A percentile compares a stretch with the other conserved stretches of the same genome.
These are phyloP conservation scores for Auricularia sp. DNA, from an alignment of 768 basidiomycete genomes.

Conservation along the genomic window DNA sequence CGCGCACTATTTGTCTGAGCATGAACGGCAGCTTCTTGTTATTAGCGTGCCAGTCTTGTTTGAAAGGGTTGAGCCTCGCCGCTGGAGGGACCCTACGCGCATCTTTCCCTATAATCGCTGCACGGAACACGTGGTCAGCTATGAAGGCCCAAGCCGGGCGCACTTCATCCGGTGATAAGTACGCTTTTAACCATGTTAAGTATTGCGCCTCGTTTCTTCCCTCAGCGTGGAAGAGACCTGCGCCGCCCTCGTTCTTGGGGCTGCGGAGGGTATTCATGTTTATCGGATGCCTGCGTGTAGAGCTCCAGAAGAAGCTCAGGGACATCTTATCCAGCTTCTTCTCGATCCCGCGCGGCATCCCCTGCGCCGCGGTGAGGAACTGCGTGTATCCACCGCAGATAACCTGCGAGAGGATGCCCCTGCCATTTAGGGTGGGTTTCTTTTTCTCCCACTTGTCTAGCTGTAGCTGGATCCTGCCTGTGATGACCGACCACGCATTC, in stretches of 20 bases:
- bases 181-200: conserved; percentile 12
- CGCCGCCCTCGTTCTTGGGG: conserved; percentile 5
- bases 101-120: background rate
- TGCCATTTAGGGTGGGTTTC: conserved; percentile 23
- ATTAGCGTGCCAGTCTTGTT: background rate
- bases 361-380: conserved; percentile 26
- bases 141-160: conserved; percentile 21
- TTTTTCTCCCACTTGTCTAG: conserved; percentile 19
- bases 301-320: conserved; percentile 21
- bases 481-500: conserved; percentile 17
- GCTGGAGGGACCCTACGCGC: background rate
- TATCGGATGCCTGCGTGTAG: background rate
- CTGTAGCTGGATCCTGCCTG: conserved; percentile 18
- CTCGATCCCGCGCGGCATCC: conserved; percentile 24
- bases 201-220: background rate
- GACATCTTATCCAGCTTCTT: conserved; percentile 14
- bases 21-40: background rate
- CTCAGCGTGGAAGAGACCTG: background rate
- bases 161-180: conserved; percentile 9
- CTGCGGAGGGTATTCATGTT: conserved; percentile 4
- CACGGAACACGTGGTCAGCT: conserved; percentile 13
- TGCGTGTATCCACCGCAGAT: conserved; percentile 24
- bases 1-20: background rate
- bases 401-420: conserved; percentile 18
- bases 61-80: background rate